These are phyloP conservation scores for Cordyceps javanica DNA, from an alignment of 2,329 filamentous ascomycete species.

Conservation along the genomic window DNA sequence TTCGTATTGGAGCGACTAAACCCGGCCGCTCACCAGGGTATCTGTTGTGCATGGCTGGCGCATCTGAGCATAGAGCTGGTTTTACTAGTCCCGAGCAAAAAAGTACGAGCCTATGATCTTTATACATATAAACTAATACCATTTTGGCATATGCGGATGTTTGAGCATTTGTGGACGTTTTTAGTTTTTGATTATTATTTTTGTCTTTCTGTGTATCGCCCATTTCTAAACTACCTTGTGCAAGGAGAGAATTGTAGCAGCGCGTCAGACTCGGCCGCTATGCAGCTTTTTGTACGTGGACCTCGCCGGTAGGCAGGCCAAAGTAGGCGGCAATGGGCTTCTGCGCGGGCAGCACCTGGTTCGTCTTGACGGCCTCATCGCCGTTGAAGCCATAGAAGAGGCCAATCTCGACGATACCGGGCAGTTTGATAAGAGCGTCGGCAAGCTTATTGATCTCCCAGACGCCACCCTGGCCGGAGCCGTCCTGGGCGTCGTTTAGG, in stretches of 20 bases:
- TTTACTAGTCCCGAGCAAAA: slow-evolving; percentile 6
- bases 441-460: slow-evolving; percentile 80
- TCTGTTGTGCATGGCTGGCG: slow-evolving; percentile 4
- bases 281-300: slow-evolving; percentile 40
- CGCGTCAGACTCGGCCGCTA: slow-evolving; percentile 24
- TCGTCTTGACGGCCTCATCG: slow-evolving; percentile 47
- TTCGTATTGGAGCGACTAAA: background rate
- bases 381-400: slow-evolving; percentile 83
- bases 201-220: background rate
- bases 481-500: slow-evolving; percentile 42
- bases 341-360: slow-evolving; percentile 64
- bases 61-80: slow-evolving; percentile 10
- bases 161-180: background rate
- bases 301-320: slow-evolving; percentile 73
- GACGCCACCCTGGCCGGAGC: slow-evolving; percentile 45
- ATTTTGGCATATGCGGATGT: slow-evolving; percentile 10
- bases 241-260: background rate
- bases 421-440: slow-evolving; percentile 68
- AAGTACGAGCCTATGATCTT: slow-evolving; percentile 13
- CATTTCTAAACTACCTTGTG: background rate
- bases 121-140: slow-evolving; percentile 11
- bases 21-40: background rate
- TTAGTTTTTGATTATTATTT: background rate
- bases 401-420: slow-evolving; percentile 86
- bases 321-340: slow-evolving; percentile 95